Base-by-base conservation (phyloP, 257 asterid species). In the Forsythia viridissima region DNA sequence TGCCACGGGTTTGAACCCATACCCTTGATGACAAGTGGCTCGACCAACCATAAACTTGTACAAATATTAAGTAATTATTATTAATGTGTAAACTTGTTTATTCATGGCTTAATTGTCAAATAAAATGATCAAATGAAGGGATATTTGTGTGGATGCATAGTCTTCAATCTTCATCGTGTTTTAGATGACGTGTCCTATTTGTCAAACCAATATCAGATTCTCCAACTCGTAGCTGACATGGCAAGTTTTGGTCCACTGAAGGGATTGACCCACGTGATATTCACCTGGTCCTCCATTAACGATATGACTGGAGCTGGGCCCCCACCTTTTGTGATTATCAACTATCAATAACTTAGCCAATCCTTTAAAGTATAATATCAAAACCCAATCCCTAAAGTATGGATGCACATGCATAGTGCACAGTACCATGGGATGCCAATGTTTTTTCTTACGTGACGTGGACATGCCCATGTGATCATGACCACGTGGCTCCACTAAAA, bases 181-280 rank as follows among this genome's bases (percentile, higher is more conserved):
- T 16, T 52, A 51, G 70, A 63, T 63, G 13, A 63, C 16, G 18
- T 24, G 70, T 65, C 71, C 24, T 16, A 18, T 20, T 21, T 61
- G 38, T 61, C 15, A 21, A 61, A 10, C 8, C 16, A 61, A 61
- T 30, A 69, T n/a, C 73, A 13, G 42, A 39, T 69, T 69, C 73
- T 15, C 30, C 46, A 7, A 6, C 24, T 69, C 44, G 3, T 37
- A 16, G 73, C 46, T 69, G 73, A 69, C 48, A 36, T 69, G 73
- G 73, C 73, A 34, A 39, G 10, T 69, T 69, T 34, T 24, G 73
- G 73, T 69, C 73, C 73, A 36, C 4, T 34, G 13, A 69, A 13
- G 30, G 44, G 42, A 36, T 37, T 69, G 73, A 69, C 73, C 44
- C 73, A 69, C 46, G 73, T 69, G 73, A 69, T 15, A 13, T 13